phyloP scores from a whole-genome alignment of 2,329 filamentous ascomycete genomes.

The Penicillium sp. region DNA sequence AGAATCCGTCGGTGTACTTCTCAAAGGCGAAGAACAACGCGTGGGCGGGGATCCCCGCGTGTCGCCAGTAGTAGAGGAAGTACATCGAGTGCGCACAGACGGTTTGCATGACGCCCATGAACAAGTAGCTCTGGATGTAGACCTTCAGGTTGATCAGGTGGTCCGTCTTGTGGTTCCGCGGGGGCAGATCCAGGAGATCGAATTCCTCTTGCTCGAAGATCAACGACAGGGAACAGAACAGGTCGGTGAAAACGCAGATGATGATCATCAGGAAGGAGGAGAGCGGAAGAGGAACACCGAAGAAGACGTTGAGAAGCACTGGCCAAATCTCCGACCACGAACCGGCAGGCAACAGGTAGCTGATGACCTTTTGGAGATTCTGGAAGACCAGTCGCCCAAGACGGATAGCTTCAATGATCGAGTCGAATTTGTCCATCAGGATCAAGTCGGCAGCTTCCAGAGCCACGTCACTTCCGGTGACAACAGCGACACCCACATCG shows the following conservation, averaged over 20 bases:
- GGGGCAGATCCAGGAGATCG: conserved; percentile 48
- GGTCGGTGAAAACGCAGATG: conserved; percentile 52
- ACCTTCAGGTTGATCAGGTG: conserved; percentile 50
- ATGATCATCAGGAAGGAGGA: conserved; percentile 54
- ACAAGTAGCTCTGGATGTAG: conserved; percentile 49
- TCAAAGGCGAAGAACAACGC: conserved; percentile 49
- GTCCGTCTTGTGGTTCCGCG: conserved; percentile 47
- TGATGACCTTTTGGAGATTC: conserved; percentile 35
- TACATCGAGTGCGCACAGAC: conserved; percentile 48
- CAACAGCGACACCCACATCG: conserved; percentile 58
- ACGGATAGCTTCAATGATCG: conserved; percentile 29
- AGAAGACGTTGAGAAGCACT: conserved; percentile 51
- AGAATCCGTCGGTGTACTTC: conserved; percentile 44
- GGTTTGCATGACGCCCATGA: conserved; percentile 49
- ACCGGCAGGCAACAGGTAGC: conserved; percentile 47
- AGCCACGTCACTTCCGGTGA: conserved; percentile 55
- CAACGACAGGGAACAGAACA: conserved; percentile 47
- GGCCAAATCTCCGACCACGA: conserved; percentile 55
- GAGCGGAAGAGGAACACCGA: conserved; percentile 49
- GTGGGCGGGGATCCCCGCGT: conserved; percentile 44
- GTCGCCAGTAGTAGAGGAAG: conserved; percentile 48
- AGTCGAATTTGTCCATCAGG: conserved; percentile 37
- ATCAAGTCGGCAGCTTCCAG: conserved; percentile 57
- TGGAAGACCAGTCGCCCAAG: conserved; percentile 32
- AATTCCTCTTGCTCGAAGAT: conserved; percentile 54